phyloP scores from a whole-genome alignment of 164 flowering plant species.

The Chimonanthus praecox region DNA sequence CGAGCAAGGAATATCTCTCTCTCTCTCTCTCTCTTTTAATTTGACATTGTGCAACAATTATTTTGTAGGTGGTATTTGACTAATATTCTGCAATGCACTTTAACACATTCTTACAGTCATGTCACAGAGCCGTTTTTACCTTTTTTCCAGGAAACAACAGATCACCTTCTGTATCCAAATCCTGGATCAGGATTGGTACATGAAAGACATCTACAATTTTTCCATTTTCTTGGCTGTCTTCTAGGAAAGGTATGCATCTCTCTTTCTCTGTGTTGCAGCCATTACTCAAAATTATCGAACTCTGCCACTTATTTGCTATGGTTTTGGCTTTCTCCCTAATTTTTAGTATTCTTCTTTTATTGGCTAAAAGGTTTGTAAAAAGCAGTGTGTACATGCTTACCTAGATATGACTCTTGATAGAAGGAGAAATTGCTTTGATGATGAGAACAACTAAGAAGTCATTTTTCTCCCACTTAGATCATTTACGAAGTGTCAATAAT shows the following conservation, averaged over 20 bases:
- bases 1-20: too few species aligned
- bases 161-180: conserved; percentile 91
- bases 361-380: too few species aligned
- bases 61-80: too few species aligned
- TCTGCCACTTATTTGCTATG: background rate
- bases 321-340: background rate
- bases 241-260: conserved; percentile 70
- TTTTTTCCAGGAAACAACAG: conserved; percentile 72
- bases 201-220: conserved; percentile 87
- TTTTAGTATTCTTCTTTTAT: too few species aligned
- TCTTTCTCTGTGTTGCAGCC: background rate
- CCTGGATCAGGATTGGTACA: conserved; percentile 96
- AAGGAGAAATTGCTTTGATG: too few species aligned
- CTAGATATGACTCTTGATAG: too few species aligned
- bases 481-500: too few species aligned
- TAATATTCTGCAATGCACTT: background rate
- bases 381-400: too few species aligned
- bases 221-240: conserved; percentile 84
- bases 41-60: too few species aligned
- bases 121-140: background rate
- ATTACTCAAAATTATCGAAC: background rate
- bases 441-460: too few species aligned
- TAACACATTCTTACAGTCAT: background rate
- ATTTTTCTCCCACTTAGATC: too few species aligned
- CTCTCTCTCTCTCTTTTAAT: too few species aligned